Percentiles rank a stretch among this genome's conserved stretches.
Evolutionary conservation across 2,329 filamentous ascomycete genomes (phyloP).

Genomic region (Coniochaeta hoffmannii): DNA sequence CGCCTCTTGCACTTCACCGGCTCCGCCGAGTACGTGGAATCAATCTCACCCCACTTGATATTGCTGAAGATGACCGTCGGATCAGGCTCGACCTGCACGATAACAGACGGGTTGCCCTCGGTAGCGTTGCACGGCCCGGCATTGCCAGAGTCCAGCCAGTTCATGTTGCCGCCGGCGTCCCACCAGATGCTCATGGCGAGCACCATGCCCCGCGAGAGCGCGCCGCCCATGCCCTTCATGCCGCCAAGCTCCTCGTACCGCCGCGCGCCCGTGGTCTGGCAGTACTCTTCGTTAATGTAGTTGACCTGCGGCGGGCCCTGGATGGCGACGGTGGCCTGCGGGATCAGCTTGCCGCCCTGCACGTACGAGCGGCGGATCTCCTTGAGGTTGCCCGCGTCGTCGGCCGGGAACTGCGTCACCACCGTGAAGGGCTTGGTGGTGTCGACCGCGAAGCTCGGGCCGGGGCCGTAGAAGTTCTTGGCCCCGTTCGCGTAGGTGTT

Average conservation of each 20-base stretch:
- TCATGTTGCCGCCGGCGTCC: constrained; percentile 44
- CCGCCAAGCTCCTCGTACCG: constrained; percentile 22
- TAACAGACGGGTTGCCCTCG: constrained; percentile 42
- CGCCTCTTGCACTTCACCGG: constrained; percentile 1
- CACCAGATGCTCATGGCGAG: constrained; percentile 49
- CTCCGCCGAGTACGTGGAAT: constrained; percentile 29
- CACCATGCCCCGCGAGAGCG: constrained; percentile 43
- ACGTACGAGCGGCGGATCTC: constrained; percentile 41
- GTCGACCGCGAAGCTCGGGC: constrained; percentile 14
- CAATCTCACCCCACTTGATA: constrained; percentile 48
- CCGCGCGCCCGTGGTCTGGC: constrained; percentile 7
- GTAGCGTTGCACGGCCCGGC: constrained; percentile 46
- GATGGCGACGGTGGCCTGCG: constrained; percentile 23
- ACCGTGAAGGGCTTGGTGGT: constrained; percentile 25
- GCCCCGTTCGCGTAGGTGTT: constrained; percentile 25
- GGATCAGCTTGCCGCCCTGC: constrained; percentile 36
- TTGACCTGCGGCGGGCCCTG: constrained; percentile 7
- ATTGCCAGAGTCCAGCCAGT: constrained; percentile 45
- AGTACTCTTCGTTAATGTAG: constrained; percentile 15
- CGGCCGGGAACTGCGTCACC: constrained; percentile 39
- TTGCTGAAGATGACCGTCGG: constrained; percentile 47
- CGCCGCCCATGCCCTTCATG: constrained; percentile 20
- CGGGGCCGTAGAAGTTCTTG: constrained; percentile 17
- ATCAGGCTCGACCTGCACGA: constrained; percentile 34
- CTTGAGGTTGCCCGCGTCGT: constrained; percentile 22